Percentiles rank a stretch among this genome's conserved stretches.
These are phyloP conservation scores for Penicillium occitanis DNA, from an alignment of 2,329 filamentous ascomycete species.

Conservation along the genomic window DNA sequence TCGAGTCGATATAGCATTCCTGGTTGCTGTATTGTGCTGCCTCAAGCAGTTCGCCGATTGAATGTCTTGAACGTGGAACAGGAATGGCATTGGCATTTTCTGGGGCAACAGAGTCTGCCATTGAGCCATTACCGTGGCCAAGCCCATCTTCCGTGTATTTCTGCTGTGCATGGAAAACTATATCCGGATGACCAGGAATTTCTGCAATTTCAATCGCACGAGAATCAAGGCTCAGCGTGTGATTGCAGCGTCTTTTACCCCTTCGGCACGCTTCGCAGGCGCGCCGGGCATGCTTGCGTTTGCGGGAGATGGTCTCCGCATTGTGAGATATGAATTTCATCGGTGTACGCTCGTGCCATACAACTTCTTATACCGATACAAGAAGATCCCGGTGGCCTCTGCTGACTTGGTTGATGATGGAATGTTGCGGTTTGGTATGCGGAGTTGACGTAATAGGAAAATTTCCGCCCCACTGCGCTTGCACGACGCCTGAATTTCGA, in stretches of 20 bases:
- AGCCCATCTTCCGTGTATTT: background rate
- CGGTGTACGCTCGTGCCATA: background rate
- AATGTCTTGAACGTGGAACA: background rate
- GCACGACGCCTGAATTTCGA: background rate
- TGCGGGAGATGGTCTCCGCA: slow-evolving; percentile 3
- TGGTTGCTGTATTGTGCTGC: background rate
- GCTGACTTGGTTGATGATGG: background rate
- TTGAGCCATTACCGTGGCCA: background rate
- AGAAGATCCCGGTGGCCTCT: background rate
- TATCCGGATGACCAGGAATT: background rate
- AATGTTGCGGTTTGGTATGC: background rate
- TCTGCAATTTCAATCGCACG: background rate
- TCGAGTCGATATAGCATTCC: background rate
- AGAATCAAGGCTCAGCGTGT: background rate
- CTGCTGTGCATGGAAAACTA: background rate
- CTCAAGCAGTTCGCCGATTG: background rate
- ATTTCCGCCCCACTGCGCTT: background rate
- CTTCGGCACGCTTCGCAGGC: slow-evolving; percentile 8
- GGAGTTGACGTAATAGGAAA: background rate
- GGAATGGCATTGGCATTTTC: background rate
- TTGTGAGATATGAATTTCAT: slow-evolving; percentile 10
- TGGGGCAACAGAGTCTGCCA: background rate
- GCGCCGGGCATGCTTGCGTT: slow-evolving; percentile 2
- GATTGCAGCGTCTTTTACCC: slow-evolving; percentile 9
- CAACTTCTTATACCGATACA: background rate